phyloP scores from a whole-genome alignment of 768 basidiomycete species.

The Pholiota microspora region DNA sequence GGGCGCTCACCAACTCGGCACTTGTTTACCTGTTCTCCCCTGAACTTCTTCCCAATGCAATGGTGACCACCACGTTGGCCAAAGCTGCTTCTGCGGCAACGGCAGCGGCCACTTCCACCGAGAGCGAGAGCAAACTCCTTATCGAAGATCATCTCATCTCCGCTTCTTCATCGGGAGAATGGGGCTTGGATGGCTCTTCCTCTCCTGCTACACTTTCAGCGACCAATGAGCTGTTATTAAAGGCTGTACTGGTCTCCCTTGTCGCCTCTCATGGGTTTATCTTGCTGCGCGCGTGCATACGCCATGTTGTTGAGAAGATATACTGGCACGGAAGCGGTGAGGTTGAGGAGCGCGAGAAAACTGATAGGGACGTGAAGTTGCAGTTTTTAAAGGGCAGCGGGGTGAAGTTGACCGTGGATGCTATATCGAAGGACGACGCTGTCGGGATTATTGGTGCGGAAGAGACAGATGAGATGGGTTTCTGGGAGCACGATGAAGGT shows the following conservation, averaged over 20 bases:
- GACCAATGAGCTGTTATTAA: conserved; percentile 52
- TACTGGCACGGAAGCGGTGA: conserved; percentile 77
- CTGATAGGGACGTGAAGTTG: conserved; percentile 47
- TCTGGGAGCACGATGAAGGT: conserved; percentile 77
- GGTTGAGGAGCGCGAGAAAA: conserved; percentile 51
- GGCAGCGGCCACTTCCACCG: background rate
- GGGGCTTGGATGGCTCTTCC: conserved; percentile 22
- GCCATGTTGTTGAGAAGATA: conserved; percentile 71
- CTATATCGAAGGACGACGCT: conserved; percentile 33
- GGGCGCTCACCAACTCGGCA: conserved; percentile 83
- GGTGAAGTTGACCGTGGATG: conserved; percentile 20
- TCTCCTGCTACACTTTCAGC: conserved; percentile 28
- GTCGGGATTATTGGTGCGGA: conserved; percentile 17
- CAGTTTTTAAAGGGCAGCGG: conserved; percentile 34
- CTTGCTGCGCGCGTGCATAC: conserved; percentile 55
- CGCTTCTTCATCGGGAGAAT: conserved; percentile 9
- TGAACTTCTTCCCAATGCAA: conserved; percentile 11
- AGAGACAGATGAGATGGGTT: conserved; percentile 29
- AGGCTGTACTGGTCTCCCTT: conserved; percentile 72
- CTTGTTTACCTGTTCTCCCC: conserved; percentile 48
- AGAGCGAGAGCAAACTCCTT: conserved; percentile 5
- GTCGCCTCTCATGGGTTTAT: conserved; percentile 87
- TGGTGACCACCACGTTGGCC: background rate
- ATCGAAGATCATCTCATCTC: conserved; percentile 18
- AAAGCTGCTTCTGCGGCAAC: background rate